Conservation (phyloP, 2,329 filamentous ascomycete species). For the Camillea tinctor region DNA sequence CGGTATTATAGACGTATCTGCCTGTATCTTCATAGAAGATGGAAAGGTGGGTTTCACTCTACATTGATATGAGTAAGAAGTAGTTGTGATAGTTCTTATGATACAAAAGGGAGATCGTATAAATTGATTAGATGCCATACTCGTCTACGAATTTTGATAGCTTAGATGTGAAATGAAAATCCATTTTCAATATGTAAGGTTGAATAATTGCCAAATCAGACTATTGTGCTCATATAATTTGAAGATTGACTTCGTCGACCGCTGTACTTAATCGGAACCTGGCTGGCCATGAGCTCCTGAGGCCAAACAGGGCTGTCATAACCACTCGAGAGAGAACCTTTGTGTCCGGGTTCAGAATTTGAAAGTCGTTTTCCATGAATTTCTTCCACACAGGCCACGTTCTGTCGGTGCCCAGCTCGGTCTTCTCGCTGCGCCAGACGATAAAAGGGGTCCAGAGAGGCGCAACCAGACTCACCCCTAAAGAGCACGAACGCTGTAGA, state of each 20-base stretch:
- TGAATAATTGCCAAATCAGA: background rate
- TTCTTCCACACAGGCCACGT: constrained; percentile 6
- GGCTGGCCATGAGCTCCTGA: constrained; percentile 27
- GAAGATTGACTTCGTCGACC: background rate
- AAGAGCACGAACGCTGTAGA: constrained; percentile 6
- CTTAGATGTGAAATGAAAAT: too few species aligned
- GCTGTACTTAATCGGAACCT: constrained; percentile 16
- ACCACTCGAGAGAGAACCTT: constrained; percentile 11
- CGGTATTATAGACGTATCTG: background rate
- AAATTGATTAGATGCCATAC: too few species aligned
- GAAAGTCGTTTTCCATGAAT: constrained; percentile 13
- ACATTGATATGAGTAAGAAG: background rate
- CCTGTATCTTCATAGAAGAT: background rate
- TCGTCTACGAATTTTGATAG: too few species aligned
- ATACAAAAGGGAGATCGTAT: too few species aligned
- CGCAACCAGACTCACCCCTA: constrained; percentile 3
- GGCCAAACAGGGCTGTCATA: constrained; percentile 25
- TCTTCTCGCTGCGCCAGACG: constrained; percentile 18
- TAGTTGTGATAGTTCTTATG: too few species aligned
- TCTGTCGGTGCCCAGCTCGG: background rate
- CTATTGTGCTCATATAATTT: background rate
- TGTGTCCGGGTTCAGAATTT: constrained; percentile 14
- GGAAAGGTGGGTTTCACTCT: background rate
- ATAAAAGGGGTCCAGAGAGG: constrained; percentile 20
- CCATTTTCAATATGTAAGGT: too few species aligned